A percentile compares a stretch with the other conserved stretches of the same genome.
Evolutionary conservation across 2,329 filamentous ascomycete species (phyloP).

Genomic region (Paraphaeosphaeria minitans): DNA sequence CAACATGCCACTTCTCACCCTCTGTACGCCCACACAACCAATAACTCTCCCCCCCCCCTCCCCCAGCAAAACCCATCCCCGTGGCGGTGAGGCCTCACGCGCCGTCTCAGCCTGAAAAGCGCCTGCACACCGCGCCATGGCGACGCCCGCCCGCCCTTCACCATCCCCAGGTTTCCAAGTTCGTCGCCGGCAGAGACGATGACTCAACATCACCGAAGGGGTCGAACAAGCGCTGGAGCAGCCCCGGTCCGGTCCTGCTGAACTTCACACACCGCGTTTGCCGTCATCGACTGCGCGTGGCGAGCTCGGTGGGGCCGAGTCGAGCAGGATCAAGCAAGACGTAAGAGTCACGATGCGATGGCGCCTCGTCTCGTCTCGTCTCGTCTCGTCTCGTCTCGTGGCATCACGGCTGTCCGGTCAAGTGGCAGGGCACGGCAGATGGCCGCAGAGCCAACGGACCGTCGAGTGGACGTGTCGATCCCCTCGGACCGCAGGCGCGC

Average conservation of each 20-base stretch:
- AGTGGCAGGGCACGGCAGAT: slow-evolving; percentile 1
- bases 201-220: not conserved
- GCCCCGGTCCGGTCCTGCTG: not conserved
- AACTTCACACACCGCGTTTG: not conserved
- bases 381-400: too few species aligned
- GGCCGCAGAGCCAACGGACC: slow-evolving; percentile 1
- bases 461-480: not conserved
- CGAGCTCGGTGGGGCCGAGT: not conserved
- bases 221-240: not conserved
- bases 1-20: not conserved
- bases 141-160: not conserved
- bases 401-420: not conserved
- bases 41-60: not conserved
- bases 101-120: slow-evolving; percentile 3
- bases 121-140: slow-evolving; percentile 4
- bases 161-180: not conserved
- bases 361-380: too few species aligned
- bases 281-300: not conserved
- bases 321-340: not conserved
- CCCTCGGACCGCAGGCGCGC: too few species aligned
- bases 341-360: not conserved
- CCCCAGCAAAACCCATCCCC: not conserved
- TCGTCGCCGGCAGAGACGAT: not conserved
- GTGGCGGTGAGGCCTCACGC: slow-evolving; percentile 8
- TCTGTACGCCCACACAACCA: slow-evolving; percentile 1